These are phyloP conservation scores for Perilla frutescens DNA, from an alignment of 257 asterid genomes.

Conservation along the genomic window DNA sequence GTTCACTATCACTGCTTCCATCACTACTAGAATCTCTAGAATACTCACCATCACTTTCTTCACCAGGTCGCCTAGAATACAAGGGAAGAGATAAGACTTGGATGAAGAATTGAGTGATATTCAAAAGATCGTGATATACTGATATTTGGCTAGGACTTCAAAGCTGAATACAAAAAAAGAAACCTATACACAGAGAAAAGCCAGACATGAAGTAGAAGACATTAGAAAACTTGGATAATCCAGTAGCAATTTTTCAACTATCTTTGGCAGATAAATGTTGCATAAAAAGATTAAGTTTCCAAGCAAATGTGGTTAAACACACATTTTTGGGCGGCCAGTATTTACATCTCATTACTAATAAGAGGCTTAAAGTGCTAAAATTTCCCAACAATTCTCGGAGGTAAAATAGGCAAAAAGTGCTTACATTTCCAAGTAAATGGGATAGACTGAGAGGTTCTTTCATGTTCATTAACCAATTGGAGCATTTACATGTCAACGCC, in stretches of 20 bases:
- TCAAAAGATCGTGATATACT: background rate
- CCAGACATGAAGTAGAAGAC: background rate
- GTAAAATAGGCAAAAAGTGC: too few relatives aligned
- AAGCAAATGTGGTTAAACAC: too few relatives aligned
- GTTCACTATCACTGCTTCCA: constrained; percentile 91
- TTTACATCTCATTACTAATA: too few relatives aligned
- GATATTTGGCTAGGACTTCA: constrained; percentile 3
- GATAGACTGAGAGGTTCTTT: too few relatives aligned
- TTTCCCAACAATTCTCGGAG: too few relatives aligned
- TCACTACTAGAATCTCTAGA: constrained; percentile 90
- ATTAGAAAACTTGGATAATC: constrained; percentile 9
- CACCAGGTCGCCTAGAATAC: constrained; percentile 67
- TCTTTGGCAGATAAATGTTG: background rate
- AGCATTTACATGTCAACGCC: constrained; percentile 2
- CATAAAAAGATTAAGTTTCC: too few relatives aligned
- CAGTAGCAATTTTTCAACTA: background rate
- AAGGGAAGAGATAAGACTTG: constrained; percentile 24
- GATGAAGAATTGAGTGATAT: background rate
- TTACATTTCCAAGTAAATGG: too few relatives aligned
- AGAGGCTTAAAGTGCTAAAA: too few relatives aligned
- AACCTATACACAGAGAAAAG: background rate
- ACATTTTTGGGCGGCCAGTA: too few relatives aligned
- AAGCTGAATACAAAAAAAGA: background rate
- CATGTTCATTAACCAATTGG: background rate
- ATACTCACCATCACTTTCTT: constrained; percentile 85